Percentiles rank a stretch among this genome's conserved stretches.
These are phyloP conservation scores for Uronychia setigera DNA, from an alignment of 73 alveolate species.

Conservation along the genomic window DNA sequence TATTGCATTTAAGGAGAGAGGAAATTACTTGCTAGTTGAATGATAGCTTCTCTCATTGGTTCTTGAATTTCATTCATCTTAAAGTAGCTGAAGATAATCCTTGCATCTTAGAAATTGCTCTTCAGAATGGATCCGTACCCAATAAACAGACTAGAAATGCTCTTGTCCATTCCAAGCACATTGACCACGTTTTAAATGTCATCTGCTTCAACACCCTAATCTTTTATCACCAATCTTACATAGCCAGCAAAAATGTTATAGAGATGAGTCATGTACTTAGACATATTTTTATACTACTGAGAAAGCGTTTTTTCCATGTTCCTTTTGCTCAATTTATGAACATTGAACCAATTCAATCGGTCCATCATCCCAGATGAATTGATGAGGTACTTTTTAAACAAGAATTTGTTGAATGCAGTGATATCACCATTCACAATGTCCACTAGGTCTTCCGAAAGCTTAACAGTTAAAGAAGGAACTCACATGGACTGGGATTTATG, in stretches of 20 bases:
- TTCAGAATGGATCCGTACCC: not conserved
- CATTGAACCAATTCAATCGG: not conserved
- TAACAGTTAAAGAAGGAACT: not conserved
- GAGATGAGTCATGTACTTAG: not conserved
- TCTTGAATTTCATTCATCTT: not conserved
- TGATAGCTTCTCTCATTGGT: not conserved
- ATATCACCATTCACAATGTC: constrained; percentile 6
- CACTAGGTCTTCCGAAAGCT: not conserved
- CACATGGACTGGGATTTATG: not conserved
- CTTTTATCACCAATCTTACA: not conserved
- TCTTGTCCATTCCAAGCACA: not conserved
- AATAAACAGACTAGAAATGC: not conserved
- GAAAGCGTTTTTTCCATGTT: not conserved
- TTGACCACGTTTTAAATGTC: not conserved
- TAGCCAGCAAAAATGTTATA: not conserved
- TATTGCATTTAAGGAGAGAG: not conserved
- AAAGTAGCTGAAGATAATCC: not conserved
- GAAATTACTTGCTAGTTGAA: not conserved
- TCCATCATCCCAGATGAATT: not conserved
- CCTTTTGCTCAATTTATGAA: too few species aligned
- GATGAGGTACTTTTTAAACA: not conserved
- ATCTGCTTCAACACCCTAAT: not conserved
- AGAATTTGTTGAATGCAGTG: not conserved
- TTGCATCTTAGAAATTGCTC: not conserved
- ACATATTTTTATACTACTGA: not conserved